Percentiles rank a stretch among this genome's conserved stretches.
These are phyloP conservation scores for Digitaria exilis DNA, from an alignment of 202 grass and related monocot genomes.

Conservation along the genomic window DNA sequence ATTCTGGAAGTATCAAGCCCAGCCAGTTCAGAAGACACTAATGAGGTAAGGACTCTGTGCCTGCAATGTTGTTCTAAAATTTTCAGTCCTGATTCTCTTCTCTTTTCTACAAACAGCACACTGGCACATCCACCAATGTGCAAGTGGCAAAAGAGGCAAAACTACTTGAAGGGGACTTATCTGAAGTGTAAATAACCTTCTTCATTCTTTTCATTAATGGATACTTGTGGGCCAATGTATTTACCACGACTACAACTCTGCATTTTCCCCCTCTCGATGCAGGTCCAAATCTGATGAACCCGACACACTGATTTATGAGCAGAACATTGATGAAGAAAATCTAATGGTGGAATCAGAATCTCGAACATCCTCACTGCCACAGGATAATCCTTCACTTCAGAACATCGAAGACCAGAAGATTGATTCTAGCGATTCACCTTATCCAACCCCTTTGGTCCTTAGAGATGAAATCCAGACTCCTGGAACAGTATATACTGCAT, in stretches of 20 bases:
- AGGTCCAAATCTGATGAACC: slow-evolving; percentile 34
- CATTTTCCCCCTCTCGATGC: not conserved
- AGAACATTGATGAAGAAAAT: slow-evolving; percentile 26
- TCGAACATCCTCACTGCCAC: slow-evolving; percentile 18
- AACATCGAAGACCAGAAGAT: slow-evolving; percentile 16
- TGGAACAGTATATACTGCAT: slow-evolving; percentile 39
- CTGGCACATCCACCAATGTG: not conserved
- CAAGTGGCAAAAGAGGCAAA: not conserved
- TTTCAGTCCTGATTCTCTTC: not conserved
- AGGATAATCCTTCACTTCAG: slow-evolving; percentile 39
- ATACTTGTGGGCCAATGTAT: not conserved
- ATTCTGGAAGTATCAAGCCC: slow-evolving; percentile 11
- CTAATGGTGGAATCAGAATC: not conserved
- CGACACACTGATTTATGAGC: not conserved
- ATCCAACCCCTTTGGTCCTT: slow-evolving; percentile 53
- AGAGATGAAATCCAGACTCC: slow-evolving; percentile 59
- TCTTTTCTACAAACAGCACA: slow-evolving; percentile 22
- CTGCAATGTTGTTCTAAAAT: not conserved
- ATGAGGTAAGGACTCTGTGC: slow-evolving; percentile 36
- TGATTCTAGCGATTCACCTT: slow-evolving; percentile 47
- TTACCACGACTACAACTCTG: not conserved
- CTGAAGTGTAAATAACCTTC: slow-evolving; percentile 43
- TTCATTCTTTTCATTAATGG: slow-evolving; percentile 16
- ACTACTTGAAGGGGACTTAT: slow-evolving; percentile 20
- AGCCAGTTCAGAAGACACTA: slow-evolving; percentile 18